Base-by-base conservation (phyloP, 257 asterid species). In the Paraleonurus japonicus region DNA sequence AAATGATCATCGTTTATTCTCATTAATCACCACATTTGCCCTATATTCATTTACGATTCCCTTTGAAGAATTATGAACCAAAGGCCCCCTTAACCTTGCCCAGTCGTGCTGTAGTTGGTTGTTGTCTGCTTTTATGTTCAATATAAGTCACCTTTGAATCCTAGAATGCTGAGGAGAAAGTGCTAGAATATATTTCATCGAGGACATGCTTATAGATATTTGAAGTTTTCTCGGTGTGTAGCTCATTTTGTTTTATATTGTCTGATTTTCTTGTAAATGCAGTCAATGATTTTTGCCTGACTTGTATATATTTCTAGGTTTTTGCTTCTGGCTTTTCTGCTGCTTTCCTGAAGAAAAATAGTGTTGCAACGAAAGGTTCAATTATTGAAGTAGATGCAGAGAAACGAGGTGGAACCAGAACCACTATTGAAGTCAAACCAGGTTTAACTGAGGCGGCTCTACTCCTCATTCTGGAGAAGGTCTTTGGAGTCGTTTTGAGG, bases 291-390 rank as follows among this genome's bases (percentile, higher is more conserved):
- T 5, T 70, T 65, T 71, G 61, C 51, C 43, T 61, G 24, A 65
- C 37, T 58, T 61, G 4, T 55, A 12, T 45, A 30, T 24, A 26
- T 69, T 5, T 82, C 43, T 68, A 94, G 98, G 97, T 94, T 32
- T 94, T 89, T 83, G 98, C 96, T 30, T 91, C 90, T 23, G 97
- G 98, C 59, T 94, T 94, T 77, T 89, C 96, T 61, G 97, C 96
- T 37, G 98, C 97, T 23, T 87, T 94, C 66, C 72, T 94, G 76
- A 94, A 94, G 84, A 94, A 94, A 79, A 81, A 79, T 22, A 94
- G 98, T 74, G 76, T 85, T 69, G 95, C 96, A 15, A 83, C 96
- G 47, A 94, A 86, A 80, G 85, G 89, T 58, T 75, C 76, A 33
- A 30, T 30, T 50, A 65, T 65, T 23, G 80, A 79, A 59, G 78